Evolutionary conservation across 768 basidiomycete species (phyloP).

Genomic region (Lactarius akahatsu): DNA sequence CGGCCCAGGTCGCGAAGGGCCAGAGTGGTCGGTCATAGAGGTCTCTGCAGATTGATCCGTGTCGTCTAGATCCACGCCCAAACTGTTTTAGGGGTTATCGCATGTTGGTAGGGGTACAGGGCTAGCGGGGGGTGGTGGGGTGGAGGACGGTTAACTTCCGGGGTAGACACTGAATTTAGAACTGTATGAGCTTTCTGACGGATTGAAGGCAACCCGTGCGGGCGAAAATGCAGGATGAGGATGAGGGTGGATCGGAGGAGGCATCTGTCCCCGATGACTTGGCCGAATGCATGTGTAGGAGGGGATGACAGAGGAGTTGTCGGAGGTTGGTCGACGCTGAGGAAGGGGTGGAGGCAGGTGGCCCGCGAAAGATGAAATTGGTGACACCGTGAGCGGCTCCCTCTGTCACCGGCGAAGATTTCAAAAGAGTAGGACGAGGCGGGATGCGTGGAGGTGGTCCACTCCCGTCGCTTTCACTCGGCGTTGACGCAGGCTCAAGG

Average conservation of each 20-base stretch:
- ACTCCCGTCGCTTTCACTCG: conserved; percentile 18
- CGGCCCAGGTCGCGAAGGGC: not conserved
- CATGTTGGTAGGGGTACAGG: not conserved
- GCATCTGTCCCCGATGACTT: conserved; percentile 11
- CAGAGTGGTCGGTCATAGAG: not conserved
- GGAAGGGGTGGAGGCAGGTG: conserved; percentile 18
- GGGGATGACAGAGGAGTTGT: not conserved
- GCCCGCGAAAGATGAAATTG: conserved; percentile 8
- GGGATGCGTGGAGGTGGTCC: conserved; percentile 17
- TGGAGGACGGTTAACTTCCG: not conserved
- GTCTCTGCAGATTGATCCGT: not conserved
- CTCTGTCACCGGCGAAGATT: not conserved
- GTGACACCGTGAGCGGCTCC: conserved; percentile 14
- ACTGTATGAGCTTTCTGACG: not conserved
- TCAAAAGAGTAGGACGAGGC: conserved; percentile 1
- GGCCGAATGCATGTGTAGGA: not conserved
- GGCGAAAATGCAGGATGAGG: not conserved
- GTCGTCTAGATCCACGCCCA: conserved; percentile 7
- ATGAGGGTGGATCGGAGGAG: conserved; percentile 17
- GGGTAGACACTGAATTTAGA: not conserved
- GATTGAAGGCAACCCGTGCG: conserved; percentile 8
- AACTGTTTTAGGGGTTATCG: not conserved
- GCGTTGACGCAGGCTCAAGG: conserved; percentile 7
- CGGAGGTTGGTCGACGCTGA: conserved; percentile 6
- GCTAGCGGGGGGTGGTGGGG: conserved; percentile 1